These are phyloP conservation scores for Xerocomellus intermedius DNA, from an alignment of 768 basidiomycete genomes.

Conservation along the genomic window DNA sequence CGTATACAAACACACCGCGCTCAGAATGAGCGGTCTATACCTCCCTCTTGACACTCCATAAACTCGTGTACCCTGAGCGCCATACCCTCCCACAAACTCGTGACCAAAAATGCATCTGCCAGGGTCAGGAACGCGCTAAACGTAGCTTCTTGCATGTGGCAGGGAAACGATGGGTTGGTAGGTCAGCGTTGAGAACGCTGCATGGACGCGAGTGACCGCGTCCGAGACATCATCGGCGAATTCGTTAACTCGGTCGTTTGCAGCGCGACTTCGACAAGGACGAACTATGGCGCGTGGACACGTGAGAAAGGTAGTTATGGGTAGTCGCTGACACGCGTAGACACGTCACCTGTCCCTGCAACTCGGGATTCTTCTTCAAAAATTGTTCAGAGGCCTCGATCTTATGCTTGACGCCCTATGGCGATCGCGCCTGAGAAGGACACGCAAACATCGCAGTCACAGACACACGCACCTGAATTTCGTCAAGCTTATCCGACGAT, in stretches of 20 bases:
- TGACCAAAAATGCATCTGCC: conserved; percentile 84
- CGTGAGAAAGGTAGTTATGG: too few species aligned
- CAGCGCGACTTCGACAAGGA: conserved; percentile 85
- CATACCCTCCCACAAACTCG: conserved; percentile 87
- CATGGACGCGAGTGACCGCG: conserved; percentile 74
- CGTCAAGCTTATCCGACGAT: conserved; percentile 91
- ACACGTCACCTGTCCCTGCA: too few species aligned
- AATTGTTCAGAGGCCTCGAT: conserved; percentile 81
- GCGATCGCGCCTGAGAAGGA: background rate
- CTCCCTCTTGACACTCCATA: conserved; percentile 78
- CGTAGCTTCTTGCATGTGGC: conserved; percentile 79
- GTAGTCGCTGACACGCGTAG: too few species aligned
- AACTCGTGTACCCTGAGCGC: conserved; percentile 77
- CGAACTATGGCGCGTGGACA: conserved; percentile 50
- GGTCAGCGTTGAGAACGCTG: conserved; percentile 77
- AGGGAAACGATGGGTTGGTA: conserved; percentile 88
- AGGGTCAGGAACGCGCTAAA: conserved; percentile 78
- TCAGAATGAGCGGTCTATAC: conserved; percentile 72
- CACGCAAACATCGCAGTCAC: background rate
- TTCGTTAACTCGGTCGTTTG: conserved; percentile 79
- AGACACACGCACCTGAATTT: conserved; percentile 54
- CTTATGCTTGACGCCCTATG: conserved; percentile 75
- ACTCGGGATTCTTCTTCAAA: too few species aligned
- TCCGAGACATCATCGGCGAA: conserved; percentile 71
- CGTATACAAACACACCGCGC: conserved; percentile 52